These are phyloP conservation scores for Boletus rubescentipes DNA, from an alignment of 768 basidiomycete genomes.

Conservation along the genomic window DNA sequence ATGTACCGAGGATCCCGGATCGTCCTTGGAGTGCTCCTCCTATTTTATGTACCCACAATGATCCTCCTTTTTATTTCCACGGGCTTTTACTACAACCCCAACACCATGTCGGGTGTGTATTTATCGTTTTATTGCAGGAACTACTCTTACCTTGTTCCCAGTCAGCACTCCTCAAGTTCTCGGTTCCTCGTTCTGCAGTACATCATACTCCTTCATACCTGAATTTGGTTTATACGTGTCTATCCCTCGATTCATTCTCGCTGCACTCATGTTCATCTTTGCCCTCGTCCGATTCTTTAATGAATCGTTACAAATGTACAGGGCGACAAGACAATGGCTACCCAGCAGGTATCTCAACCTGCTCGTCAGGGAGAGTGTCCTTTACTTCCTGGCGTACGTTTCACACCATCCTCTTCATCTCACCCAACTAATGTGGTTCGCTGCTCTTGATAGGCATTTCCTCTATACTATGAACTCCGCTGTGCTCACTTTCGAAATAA, in stretches of 20 bases:
- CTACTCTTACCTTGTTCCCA: neutral
- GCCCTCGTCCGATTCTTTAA: neutral
- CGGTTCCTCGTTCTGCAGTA: neutral
- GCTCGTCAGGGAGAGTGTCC: neutral
- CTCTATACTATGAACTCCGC: neutral
- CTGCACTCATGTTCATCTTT: neutral
- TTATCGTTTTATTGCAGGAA: neutral
- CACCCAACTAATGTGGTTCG: neutral
- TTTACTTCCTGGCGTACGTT: neutral
- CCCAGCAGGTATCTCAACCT: neutral
- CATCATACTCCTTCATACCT: neutral
- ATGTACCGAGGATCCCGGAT: slow-evolving; percentile 1
- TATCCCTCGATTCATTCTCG: neutral
- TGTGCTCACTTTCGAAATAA: neutral
- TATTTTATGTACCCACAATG: neutral
- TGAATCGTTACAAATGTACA: neutral
- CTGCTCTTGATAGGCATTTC: neutral
- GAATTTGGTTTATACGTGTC: neutral
- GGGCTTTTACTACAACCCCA: neutral
- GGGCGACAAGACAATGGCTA: neutral
- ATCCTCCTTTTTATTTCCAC: neutral
- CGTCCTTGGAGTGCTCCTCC: neutral
- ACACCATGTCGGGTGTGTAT: neutral
- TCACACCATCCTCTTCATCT: neutral
- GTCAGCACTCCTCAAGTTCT: neutral